A percentile compares a stretch with the other conserved stretches of the same genome.
Conservation (phyloP, 225 moss, liverwort and hornwort species). For the Anthoceros angustus region DNA sequence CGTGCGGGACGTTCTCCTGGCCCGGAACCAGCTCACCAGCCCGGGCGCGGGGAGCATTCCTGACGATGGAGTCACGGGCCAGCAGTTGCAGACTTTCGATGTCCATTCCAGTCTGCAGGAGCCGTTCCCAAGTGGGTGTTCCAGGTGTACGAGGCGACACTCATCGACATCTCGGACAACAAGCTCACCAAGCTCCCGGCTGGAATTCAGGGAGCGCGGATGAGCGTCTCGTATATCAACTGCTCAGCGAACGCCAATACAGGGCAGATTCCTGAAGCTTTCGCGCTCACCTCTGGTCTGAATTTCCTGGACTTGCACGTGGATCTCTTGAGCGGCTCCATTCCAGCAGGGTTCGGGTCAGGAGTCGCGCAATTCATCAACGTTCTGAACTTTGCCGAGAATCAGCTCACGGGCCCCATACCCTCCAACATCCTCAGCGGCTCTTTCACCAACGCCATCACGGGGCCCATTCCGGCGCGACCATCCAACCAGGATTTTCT, state of each 20-base stretch:
- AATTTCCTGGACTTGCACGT: background rate
- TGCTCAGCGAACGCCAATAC: constrained; percentile 9
- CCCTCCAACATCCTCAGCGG: constrained; percentile 6
- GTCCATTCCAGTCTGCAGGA: constrained; percentile 14
- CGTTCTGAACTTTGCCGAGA: constrained; percentile 11
- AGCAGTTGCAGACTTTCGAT: constrained; percentile 5
- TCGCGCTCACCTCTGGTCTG: background rate
- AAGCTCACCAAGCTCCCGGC: constrained; percentile 12
- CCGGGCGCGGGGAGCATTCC: constrained; percentile 12
- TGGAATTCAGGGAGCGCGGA: background rate
- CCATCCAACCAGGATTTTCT: constrained; percentile 8
- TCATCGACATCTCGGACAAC: constrained; percentile 15
- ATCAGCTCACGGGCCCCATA: constrained; percentile 11
- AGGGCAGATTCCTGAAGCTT: background rate
- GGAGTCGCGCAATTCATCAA: background rate
- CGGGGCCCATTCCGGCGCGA: constrained; percentile 10
- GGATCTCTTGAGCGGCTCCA: constrained; percentile 6
- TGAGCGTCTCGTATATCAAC: constrained; percentile 8
- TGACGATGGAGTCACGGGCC: constrained; percentile 3
- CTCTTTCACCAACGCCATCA: constrained; percentile 11
- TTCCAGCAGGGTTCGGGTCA: constrained; percentile 7
- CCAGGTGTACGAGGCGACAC: constrained; percentile 1
- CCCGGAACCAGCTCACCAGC: constrained; percentile 16
- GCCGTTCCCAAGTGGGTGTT: constrained; percentile 14
- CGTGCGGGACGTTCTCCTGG: constrained; percentile 3